These are phyloP conservation scores for Cichorium intybus DNA, from an alignment of 140 eudicot species.

Conservation along the genomic window DNA sequence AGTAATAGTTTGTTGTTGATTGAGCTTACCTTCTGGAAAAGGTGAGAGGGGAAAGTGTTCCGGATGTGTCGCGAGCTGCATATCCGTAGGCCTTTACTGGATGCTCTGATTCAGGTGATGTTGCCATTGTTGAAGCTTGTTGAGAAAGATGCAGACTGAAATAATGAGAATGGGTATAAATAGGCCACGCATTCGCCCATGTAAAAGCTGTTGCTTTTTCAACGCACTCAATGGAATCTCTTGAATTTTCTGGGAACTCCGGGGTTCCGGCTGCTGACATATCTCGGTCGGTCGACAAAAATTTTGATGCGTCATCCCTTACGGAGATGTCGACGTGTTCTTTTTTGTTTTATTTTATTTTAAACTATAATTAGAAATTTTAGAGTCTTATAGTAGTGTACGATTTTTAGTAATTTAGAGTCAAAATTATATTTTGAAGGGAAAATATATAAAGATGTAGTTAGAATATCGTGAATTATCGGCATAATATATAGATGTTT, in stretches of 20 bases:
- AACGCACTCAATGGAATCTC: conserved; percentile 1
- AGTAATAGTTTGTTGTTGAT: neutral
- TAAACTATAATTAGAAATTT: no score
- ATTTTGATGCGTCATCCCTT: neutral
- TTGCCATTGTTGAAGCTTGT: conserved; percentile 32
- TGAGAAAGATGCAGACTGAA: neutral
- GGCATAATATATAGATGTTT: no score
- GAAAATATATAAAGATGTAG: no score
- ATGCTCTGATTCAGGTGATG: conserved; percentile 53
- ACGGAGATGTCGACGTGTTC: neutral
- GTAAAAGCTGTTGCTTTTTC: conserved; percentile 10
- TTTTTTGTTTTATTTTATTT: no score
- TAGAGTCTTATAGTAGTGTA: no score
- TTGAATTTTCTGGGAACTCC: neutral
- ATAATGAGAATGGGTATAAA: conserved; percentile 2
- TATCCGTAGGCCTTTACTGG: conserved; percentile 61
- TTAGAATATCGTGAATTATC: no score
- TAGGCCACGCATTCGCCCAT: neutral
- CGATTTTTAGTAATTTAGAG: no score
- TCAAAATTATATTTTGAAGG: no score
- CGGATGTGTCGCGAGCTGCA: conserved; percentile 59
- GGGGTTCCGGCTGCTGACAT: neutral
- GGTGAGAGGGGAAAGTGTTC: conserved; percentile 56
- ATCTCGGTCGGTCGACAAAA: neutral
- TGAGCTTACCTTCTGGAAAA: conserved; percentile 54